Percentiles rank a stretch among this genome's conserved stretches.
phyloP scores from a whole-genome alignment of 495 filamentous ascomycete species.

The Daldinia decipiens region DNA sequence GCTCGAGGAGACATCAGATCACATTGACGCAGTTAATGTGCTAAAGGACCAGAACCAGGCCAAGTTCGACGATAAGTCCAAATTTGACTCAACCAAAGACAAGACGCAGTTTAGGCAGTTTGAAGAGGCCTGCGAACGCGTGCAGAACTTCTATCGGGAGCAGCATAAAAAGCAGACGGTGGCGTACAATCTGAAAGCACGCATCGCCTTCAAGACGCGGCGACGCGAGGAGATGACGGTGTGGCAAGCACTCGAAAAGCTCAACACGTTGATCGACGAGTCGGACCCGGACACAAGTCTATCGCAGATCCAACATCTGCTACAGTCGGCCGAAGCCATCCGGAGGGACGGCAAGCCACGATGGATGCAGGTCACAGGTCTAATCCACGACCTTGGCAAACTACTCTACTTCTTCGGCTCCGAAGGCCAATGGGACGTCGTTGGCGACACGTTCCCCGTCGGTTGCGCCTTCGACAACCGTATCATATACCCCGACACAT shows the following conservation, averaged over 20 bases:
- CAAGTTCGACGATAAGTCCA: slow-evolving; percentile 67
- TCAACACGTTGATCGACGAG: slow-evolving; percentile 89
- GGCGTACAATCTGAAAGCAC: slow-evolving; percentile 81
- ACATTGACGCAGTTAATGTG: slow-evolving; percentile 83
- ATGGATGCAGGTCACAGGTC: slow-evolving; percentile 90
- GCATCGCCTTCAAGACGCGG: slow-evolving; percentile 71
- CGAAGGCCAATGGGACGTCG: slow-evolving; percentile 90
- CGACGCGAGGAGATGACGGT: slow-evolving; percentile 79
- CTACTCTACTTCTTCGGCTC: slow-evolving; percentile 85
- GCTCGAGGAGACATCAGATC: slow-evolving; percentile 84
- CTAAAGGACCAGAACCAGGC: slow-evolving; percentile 62
- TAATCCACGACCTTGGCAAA: slow-evolving; percentile 93
- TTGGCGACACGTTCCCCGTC: slow-evolving; percentile 93
- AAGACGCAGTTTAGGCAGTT: slow-evolving; percentile 85
- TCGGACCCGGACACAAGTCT: slow-evolving; percentile 86
- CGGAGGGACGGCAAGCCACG: slow-evolving; percentile 87
- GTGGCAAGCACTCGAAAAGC: slow-evolving; percentile 90
- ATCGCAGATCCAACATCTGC: slow-evolving; percentile 85
- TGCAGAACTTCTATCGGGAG: slow-evolving; percentile 84
- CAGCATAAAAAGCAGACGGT: slow-evolving; percentile 88
- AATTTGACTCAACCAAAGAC: slow-evolving; percentile 81
- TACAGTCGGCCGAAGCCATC: slow-evolving; percentile 88
- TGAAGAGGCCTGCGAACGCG: slow-evolving; percentile 78
- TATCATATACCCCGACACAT: slow-evolving; percentile 83
- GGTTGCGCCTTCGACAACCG: slow-evolving; percentile 77